Conservation (phyloP, 176 grass and related monocot species). For the Cenchrus fungigraminus region DNA sequence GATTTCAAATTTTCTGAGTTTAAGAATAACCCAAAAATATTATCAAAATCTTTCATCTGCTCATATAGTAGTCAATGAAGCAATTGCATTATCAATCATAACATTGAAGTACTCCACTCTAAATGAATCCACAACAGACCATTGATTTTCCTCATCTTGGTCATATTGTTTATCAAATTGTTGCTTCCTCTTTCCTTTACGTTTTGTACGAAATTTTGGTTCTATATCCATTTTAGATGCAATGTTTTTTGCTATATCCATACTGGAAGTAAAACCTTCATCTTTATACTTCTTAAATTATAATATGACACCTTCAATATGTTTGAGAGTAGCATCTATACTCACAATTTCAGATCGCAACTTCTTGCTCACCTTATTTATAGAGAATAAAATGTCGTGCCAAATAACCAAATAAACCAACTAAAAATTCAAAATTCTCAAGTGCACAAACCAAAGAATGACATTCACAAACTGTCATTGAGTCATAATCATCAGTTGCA, state of each 20-base stretch:
- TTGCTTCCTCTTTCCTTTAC: background rate
- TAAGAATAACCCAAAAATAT: background rate
- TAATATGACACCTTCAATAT: too few species aligned
- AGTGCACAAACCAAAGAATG: too few species aligned
- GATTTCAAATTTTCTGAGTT: background rate
- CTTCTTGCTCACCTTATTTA: too few species aligned
- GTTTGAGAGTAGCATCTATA: too few species aligned
- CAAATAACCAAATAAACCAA: too few species aligned
- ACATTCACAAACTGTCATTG: too few species aligned
- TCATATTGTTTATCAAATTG: background rate
- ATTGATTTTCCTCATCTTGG: background rate
- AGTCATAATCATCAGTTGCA: too few species aligned
- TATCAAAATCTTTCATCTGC: background rate
- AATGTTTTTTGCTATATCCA: background rate
- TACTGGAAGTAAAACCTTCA: too few species aligned
- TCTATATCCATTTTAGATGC: background rate
- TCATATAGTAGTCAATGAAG: conserved; percentile 11
- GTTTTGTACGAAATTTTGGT: background rate
- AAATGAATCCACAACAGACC: background rate
- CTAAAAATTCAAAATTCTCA: too few species aligned
- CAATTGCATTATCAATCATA: background rate
- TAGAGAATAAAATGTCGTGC: too few species aligned
- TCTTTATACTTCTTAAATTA: too few species aligned
- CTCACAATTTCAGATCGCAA: too few species aligned
- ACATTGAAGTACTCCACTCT: background rate